Evolutionary conservation across 306 rosid species (phyloP), one percentile per base, ranked within the genome.

Genomic region (Cicer yamashitae): DNA sequence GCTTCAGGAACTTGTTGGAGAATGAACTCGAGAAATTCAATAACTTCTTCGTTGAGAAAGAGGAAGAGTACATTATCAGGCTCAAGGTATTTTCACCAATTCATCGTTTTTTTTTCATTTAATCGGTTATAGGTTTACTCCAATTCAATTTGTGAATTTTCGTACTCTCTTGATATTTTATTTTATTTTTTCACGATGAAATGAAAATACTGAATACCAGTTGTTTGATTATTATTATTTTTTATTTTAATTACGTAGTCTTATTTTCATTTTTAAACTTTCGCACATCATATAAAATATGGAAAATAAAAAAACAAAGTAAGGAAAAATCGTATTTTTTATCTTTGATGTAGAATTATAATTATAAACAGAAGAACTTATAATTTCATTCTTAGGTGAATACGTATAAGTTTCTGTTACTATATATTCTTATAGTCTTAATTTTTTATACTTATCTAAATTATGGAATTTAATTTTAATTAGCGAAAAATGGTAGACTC

Each of bases 11-110:
- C 58, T 52, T 87, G 74, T 48, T 96, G 76, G 96, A 96, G 75
- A 82, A 84, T n/a, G 99, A 96, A 78, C 93, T 96, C 76, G 97
- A 92, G 70, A 96, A 96, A 77, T 96, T 96, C 80, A 96, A 96
- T 40, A 74, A 81, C 70, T 96, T 96, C 83, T 96, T 96, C 79
- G 92, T 96, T 22, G 99, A 96, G 75, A 92, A 92, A 61, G 99
- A 96, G 79, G 99, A 96, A 76, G 99, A 96, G 69, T 96, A 88
- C 83, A 96, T 96, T 60, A 96, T 96, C 70, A 84, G 84, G 78
- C 85, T 96, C 82, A 96, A 96, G 99, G 99, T 94, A 68, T 45
- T 41, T 44, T 67, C 58, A 6, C 6, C 58, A 7, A 52, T 59
- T 57, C 56, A 40, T 51, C 53, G 0, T 56, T 45, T 45, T 45